These are phyloP conservation scores for Termitomyces sp. DNA, from an alignment of 768 basidiomycete species.

Conservation along the genomic window DNA sequence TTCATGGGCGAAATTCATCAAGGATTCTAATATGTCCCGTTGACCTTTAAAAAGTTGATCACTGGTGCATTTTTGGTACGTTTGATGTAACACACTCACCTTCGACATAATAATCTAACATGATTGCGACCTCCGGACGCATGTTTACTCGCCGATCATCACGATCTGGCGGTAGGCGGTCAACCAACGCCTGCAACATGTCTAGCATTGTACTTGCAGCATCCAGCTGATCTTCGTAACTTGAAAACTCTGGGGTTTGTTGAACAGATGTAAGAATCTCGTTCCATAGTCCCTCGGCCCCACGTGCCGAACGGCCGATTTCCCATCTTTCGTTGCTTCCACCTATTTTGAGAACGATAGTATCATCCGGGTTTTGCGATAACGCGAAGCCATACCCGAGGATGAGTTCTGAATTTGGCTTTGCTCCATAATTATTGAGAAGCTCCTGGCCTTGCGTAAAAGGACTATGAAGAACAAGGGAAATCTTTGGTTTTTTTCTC, in stretches of 20 bases:
- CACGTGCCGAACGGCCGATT: conserved; percentile 53
- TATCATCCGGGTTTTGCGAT: conserved; percentile 79
- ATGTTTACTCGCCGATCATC: conserved; percentile 24
- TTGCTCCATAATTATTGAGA: conserved; percentile 91
- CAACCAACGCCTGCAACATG: conserved; percentile 57
- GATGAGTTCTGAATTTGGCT: conserved; percentile 86
- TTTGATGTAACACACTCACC: conserved; percentile 35
- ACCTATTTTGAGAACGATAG: conserved; percentile 75
- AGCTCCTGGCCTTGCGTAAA: conserved; percentile 51
- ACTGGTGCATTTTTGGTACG: background rate
- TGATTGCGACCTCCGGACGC: conserved; percentile 56
- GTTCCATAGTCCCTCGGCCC: conserved; percentile 59
- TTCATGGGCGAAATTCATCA: conserved; percentile 45
- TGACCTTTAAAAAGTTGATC: conserved; percentile 42
- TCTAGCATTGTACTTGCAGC: conserved; percentile 61
- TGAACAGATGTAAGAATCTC: conserved; percentile 39
- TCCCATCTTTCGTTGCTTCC: conserved; percentile 58
- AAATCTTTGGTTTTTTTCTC: conserved; percentile 39
- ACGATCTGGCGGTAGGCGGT: conserved; percentile 40
- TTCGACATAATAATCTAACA: conserved; percentile 68
- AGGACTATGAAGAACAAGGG: conserved; percentile 55
- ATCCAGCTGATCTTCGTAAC: conserved; percentile 65
- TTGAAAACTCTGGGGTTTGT: conserved; percentile 24
- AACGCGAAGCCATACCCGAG: conserved; percentile 91
- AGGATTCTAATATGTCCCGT: conserved; percentile 49